A percentile compares a stretch with the other conserved stretches of the same genome.
These are phyloP conservation scores for Cucurbita pepo DNA, from an alignment of 306 rosid species.

Conservation along the genomic window DNA sequence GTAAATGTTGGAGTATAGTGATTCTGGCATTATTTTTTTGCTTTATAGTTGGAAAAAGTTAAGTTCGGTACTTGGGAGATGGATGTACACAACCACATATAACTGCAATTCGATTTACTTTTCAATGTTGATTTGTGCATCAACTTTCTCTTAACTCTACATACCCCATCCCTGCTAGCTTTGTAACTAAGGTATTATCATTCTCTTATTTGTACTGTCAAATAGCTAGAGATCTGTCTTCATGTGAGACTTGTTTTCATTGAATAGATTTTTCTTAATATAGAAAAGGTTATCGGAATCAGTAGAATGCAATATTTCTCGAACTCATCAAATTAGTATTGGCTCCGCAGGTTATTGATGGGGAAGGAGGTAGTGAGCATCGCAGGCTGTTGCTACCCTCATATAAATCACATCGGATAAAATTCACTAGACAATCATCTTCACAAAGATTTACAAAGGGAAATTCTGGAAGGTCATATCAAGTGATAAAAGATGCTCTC, in stretches of 20 bases:
- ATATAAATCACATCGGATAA: conserved; percentile 62
- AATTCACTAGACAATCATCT: conserved; percentile 27
- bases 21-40: background rate
- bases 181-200: background rate
- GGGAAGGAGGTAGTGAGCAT: conserved; percentile 62
- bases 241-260: background rate
- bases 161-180: background rate
- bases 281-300: background rate
- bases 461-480: conserved; percentile 41
- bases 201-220: background rate
- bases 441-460: conserved; percentile 27
- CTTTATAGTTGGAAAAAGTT: background rate
- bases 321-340: background rate
- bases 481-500: conserved; percentile 33
- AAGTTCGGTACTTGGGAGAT: background rate
- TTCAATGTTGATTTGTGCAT: background rate
- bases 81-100: background rate
- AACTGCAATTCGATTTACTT: background rate
- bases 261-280: background rate
- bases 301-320: background rate
- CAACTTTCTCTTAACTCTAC: background rate
- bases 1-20: background rate
- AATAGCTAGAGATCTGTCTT: background rate
- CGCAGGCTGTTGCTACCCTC: conserved; percentile 67
- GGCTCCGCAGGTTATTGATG: conserved; percentile 55